Evolutionary conservation across 2,329 filamentous ascomycete species (phyloP).

Genomic region (Rasamsonia emersonii): DNA sequence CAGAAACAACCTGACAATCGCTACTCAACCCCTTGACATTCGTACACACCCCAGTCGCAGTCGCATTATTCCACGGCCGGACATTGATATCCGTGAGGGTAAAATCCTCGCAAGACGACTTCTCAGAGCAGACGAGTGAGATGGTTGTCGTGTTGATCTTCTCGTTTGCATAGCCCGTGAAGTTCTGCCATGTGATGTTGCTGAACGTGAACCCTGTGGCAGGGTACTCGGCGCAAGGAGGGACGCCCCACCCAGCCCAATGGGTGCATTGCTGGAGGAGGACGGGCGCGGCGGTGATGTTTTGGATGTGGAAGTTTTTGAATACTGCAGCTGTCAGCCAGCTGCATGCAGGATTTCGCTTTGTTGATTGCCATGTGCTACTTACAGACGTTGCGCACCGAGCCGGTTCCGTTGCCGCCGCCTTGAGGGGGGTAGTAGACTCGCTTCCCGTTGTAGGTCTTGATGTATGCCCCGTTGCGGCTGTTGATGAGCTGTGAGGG

Average conservation of each 20-base stretch:
- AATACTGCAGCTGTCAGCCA: neutral
- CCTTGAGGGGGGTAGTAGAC: slow-evolving; percentile 2
- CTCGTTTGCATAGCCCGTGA: slow-evolving; percentile 1
- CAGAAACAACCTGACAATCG: too few relatives aligned
- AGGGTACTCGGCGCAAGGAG: slow-evolving; percentile 2
- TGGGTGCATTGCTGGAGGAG: slow-evolving; percentile 1
- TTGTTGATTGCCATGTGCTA: too few relatives aligned
- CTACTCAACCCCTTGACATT: too few relatives aligned
- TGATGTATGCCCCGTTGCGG: slow-evolving; percentile 1
- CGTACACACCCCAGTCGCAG: too few relatives aligned
- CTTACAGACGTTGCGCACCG: slow-evolving; percentile 1
- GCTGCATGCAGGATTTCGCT: neutral
- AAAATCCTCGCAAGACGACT: neutral
- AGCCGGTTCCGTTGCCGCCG: slow-evolving; percentile 1
- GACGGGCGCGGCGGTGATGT: neutral
- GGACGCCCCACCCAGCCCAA: slow-evolving; percentile 1
- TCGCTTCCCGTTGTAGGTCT: slow-evolving; percentile 1
- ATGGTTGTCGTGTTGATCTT: neutral
- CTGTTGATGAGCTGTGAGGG: slow-evolving; percentile 1
- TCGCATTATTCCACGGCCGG: too few relatives aligned
- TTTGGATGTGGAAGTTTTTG: slow-evolving; percentile 1
- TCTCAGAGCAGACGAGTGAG: neutral
- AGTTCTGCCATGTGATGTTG: slow-evolving; percentile 1
- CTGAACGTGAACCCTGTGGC: neutral
- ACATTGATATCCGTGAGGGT: slow-evolving; percentile 1